phyloP scores from a whole-genome alignment of 1,284 basidiomycete species.

The Leccinum pachyderme region DNA sequence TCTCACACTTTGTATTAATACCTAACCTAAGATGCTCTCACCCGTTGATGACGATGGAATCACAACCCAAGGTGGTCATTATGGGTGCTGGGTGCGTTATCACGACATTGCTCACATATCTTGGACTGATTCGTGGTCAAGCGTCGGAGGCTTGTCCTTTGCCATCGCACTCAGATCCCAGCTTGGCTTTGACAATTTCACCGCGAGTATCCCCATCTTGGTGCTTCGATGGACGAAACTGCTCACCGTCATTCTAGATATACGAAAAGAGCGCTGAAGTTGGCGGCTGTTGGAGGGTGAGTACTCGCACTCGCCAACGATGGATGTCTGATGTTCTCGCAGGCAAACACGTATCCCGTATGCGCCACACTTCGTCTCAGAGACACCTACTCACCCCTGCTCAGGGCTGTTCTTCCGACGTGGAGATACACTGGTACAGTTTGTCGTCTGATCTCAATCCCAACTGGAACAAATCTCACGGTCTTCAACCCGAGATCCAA shows the following conservation, averaged over 20 bases:
- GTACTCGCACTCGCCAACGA: conserved; percentile 2
- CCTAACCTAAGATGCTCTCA: background rate
- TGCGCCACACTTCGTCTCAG: background rate
- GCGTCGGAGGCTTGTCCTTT: conserved; percentile 24
- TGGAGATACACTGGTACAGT: conserved; percentile 35
- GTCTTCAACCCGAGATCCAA: conserved; percentile 31
- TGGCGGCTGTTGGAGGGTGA: conserved; percentile 29
- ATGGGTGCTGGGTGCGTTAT: conserved; percentile 26
- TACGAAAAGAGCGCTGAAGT: conserved; percentile 26
- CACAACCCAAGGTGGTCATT: conserved; percentile 18
- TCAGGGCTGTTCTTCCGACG: conserved; percentile 30
- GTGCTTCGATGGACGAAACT: background rate
- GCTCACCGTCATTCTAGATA: conserved; percentile 17
- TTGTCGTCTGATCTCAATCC: conserved; percentile 34
- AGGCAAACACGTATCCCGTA: conserved; percentile 33
- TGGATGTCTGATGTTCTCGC: conserved; percentile 3
- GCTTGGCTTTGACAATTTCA: conserved; percentile 24
- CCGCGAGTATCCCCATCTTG: conserved; percentile 9
- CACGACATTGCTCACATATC: background rate
- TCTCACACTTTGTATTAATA: conserved; percentile 9
- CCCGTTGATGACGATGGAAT: conserved; percentile 9
- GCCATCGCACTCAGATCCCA: conserved; percentile 23
- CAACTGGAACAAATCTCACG: conserved; percentile 31
- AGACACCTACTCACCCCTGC: conserved; percentile 1
- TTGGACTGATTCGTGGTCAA: conserved; percentile 10